phyloP scores from a whole-genome alignment of 2,329 filamentous ascomycete species.

The Cercospora sp. region DNA sequence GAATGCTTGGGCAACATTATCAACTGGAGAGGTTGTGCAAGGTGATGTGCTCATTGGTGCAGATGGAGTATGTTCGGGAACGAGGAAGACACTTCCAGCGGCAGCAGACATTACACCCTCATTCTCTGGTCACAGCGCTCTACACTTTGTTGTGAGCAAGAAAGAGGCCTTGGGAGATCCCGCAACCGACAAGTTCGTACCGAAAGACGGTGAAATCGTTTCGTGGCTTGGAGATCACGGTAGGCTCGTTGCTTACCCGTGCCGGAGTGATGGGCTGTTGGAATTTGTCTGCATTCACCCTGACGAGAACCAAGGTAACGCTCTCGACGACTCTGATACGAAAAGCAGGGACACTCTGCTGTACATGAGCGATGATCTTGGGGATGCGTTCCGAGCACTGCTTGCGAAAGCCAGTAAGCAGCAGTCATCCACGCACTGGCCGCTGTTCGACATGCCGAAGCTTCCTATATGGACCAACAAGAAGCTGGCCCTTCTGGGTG shows the following conservation, averaged over 20 bases:
- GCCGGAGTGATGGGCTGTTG: constrained; percentile 48
- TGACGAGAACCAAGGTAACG: neutral
- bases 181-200: constrained; percentile 43
- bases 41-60: constrained; percentile 38
- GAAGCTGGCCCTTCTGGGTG: constrained; percentile 60
- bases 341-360: neutral
- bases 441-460: constrained; percentile 61
- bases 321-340: neutral
- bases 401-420: constrained; percentile 42
- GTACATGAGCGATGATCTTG: constrained; percentile 35
- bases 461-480: constrained; percentile 58
- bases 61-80: constrained; percentile 36
- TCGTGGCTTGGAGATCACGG: constrained; percentile 49
- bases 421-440: constrained; percentile 56
- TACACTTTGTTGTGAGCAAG: constrained; percentile 56
- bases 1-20: constrained; percentile 30
- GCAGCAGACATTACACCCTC: constrained; percentile 30
- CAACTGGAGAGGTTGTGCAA: constrained; percentile 31
- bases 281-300: constrained; percentile 51
- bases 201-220: constrained; percentile 37
- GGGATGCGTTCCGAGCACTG: constrained; percentile 37
- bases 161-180: constrained; percentile 46
- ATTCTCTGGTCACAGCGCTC: constrained; percentile 55
- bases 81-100: constrained; percentile 26
- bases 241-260: constrained; percentile 52